phyloP scores from a whole-genome alignment of 768 basidiomycete genomes.

The Plicaturopsis crispa region DNA sequence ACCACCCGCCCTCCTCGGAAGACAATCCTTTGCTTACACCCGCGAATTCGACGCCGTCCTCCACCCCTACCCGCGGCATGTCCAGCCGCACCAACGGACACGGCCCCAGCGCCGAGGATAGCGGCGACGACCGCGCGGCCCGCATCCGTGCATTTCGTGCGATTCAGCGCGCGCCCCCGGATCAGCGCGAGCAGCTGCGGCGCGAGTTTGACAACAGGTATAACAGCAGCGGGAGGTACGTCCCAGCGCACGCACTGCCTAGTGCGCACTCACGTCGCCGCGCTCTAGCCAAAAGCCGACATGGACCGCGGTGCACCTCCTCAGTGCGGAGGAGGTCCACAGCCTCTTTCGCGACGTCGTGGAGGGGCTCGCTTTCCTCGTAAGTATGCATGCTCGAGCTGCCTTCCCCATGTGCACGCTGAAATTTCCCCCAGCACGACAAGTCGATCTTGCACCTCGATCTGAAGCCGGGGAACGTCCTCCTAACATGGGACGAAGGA shows the following conservation, averaged over 20 bases:
- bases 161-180: conserved; percentile 55
- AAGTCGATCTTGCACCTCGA: conserved; percentile 88
- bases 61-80: conserved; percentile 15
- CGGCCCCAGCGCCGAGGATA: too few relatives aligned
- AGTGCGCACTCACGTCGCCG: too few relatives aligned
- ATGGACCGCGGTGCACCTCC: conserved; percentile 74
- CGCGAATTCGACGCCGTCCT: conserved; percentile 16
- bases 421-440: conserved; percentile 45
- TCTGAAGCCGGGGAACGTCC: conserved; percentile 89
- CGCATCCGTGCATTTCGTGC: conserved; percentile 73
- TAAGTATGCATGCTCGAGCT: conserved; percentile 24
- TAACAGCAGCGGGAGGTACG: conserved; percentile 11
- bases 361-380: conserved; percentile 82
- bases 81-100: too few relatives aligned
- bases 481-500: conserved; percentile 88
- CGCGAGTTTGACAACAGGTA: conserved; percentile 1
- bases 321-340: conserved; percentile 79
- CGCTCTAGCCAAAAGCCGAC: conserved; percentile 19
- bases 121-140: conserved; percentile 60
- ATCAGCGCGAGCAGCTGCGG: conserved; percentile 53
- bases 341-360: conserved; percentile 80
- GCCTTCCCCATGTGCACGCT: conserved; percentile 4
- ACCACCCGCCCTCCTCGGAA: conserved; percentile 21
- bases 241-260: too few relatives aligned
- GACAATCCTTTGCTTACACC: conserved; percentile 6